Percentiles rank a stretch among this genome's conserved stretches.
Evolutionary conservation across 1,284 basidiomycete genomes (phyloP).

Genomic region (Cutaneotrichosporon cavernicola): DNA sequence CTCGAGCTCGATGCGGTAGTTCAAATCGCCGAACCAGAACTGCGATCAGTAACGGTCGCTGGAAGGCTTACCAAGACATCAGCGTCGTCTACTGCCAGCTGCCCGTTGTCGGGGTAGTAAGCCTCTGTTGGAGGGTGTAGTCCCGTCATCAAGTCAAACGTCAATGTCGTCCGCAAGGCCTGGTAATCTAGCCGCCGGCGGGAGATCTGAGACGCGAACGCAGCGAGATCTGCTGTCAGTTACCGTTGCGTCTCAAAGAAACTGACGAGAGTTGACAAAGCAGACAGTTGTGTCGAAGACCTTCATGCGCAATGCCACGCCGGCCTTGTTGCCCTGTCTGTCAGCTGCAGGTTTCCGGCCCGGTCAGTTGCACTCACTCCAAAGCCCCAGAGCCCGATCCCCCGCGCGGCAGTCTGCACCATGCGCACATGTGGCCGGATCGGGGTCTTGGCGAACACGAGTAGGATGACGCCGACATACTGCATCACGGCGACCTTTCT

Average conservation of each 20-base stretch:
- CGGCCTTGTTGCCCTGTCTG: conserved; percentile 46
- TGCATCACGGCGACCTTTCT: conserved; percentile 36
- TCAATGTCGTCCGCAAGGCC: conserved; percentile 29
- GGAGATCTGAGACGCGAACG: conserved; percentile 59
- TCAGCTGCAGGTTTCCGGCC: conserved; percentile 33
- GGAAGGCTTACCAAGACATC: conserved; percentile 35
- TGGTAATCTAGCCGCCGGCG: conserved; percentile 47
- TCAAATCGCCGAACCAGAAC: conserved; percentile 51
- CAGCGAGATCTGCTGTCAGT: conserved; percentile 55
- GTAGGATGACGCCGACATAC: conserved; percentile 56
- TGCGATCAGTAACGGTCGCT: conserved; percentile 19
- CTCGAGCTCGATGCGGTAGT: conserved; percentile 44
- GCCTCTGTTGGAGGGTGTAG: conserved; percentile 38
- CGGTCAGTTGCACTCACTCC: conserved; percentile 31
- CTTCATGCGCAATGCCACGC: conserved; percentile 51
- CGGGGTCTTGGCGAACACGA: conserved; percentile 57
- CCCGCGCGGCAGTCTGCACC: conserved; percentile 38
- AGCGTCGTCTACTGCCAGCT: conserved; percentile 33
- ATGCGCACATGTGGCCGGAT: conserved; percentile 31
- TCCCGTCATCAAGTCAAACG: conserved; percentile 31
- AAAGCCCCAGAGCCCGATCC: conserved; percentile 47
- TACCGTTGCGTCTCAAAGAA: conserved; percentile 30
- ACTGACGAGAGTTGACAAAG: conserved; percentile 61
- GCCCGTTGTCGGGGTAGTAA: conserved; percentile 31
- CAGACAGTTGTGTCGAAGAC: conserved; percentile 53